phyloP scores from a whole-genome alignment of 371 early-diverging fungal genomes.

The Mortierella sp. region DNA sequence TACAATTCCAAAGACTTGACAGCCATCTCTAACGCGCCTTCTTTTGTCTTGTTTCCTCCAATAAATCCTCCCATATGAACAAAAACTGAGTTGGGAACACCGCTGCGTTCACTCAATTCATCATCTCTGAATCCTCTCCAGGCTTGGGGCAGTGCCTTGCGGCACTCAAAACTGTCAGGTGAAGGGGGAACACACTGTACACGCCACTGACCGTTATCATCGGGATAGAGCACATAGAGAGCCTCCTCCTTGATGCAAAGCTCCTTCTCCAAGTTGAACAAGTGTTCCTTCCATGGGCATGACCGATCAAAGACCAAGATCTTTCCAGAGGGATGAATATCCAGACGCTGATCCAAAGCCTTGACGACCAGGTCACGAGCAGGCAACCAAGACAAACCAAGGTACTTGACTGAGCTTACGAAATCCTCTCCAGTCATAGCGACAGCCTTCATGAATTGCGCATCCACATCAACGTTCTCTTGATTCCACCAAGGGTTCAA shows the following conservation, averaged over 20 bases:
- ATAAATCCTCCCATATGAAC: constrained; percentile 97
- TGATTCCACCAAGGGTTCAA: constrained; percentile 97
- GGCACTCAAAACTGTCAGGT: constrained; percentile 86
- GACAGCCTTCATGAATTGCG: constrained; percentile 79
- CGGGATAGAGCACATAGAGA: constrained; percentile 90
- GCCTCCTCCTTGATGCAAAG: constrained; percentile 61
- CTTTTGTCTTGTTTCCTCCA: constrained; percentile 81
- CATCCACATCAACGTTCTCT: constrained; percentile 77
- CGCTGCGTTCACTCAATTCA: constrained; percentile 80
- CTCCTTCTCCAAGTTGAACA: constrained; percentile 80
- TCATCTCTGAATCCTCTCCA: constrained; percentile 98
- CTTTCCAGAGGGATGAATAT: constrained; percentile 81
- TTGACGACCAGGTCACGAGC: constrained; percentile 87
- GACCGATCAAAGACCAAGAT: constrained; percentile 85
- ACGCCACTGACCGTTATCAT: constrained; percentile 77
- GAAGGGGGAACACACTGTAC: constrained; percentile 86
- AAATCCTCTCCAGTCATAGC: constrained; percentile 86
- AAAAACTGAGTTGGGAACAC: constrained; percentile 90
- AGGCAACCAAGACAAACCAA: constrained; percentile 87
- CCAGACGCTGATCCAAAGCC: constrained; percentile 68
- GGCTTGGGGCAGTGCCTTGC: constrained; percentile 91
- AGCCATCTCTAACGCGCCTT: constrained; percentile 79
- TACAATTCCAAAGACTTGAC: constrained; percentile 59
- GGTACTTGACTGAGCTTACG: constrained; percentile 71
- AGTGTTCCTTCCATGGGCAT: constrained; percentile 95